A percentile compares a stretch with the other conserved stretches of the same genome.
Evolutionary conservation across 768 basidiomycete species (phyloP).

Genomic region (Multifurca ochricompacta): DNA sequence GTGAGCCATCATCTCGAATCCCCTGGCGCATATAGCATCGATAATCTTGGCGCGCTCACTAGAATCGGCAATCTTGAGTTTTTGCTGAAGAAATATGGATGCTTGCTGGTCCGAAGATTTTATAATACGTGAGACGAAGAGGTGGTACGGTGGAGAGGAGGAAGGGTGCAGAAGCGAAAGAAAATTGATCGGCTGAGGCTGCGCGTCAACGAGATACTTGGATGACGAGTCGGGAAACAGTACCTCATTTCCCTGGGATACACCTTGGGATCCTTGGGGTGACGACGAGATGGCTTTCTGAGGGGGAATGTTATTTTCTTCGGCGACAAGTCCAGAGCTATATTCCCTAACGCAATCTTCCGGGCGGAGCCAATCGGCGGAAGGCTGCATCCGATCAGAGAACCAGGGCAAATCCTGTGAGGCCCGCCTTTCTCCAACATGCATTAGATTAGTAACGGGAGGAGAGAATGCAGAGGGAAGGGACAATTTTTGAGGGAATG

Average conservation of each 20-base stretch:
- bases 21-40: constrained; percentile 75
- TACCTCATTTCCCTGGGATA: constrained; percentile 45
- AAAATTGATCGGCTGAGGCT: constrained; percentile 75
- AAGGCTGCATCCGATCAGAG: constrained; percentile 24
- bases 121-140: constrained; percentile 80
- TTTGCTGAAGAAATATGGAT: constrained; percentile 85
- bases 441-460: constrained; percentile 26
- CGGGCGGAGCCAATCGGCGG: constrained; percentile 39
- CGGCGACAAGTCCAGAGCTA: constrained; percentile 21
- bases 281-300: constrained; percentile 13
- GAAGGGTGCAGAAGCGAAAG: constrained; percentile 79
- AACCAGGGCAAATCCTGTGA: constrained; percentile 18
- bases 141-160: constrained; percentile 73
- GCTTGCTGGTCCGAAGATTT: constrained; percentile 88
- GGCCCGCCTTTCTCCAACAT: constrained; percentile 31
- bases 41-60: constrained; percentile 77
- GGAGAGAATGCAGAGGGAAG: constrained; percentile 32
- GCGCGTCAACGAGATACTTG: neutral
- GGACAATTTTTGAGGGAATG: constrained; percentile 40
- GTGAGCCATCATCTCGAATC: constrained; percentile 92
- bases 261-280: constrained; percentile 19
- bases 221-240: neutral
- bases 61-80: constrained; percentile 76
- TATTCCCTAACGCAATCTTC: constrained; percentile 28
- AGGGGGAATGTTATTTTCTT: constrained; percentile 20